phyloP scores from a whole-genome alignment of 768 basidiomycete species.

The Russula dissimulans region DNA sequence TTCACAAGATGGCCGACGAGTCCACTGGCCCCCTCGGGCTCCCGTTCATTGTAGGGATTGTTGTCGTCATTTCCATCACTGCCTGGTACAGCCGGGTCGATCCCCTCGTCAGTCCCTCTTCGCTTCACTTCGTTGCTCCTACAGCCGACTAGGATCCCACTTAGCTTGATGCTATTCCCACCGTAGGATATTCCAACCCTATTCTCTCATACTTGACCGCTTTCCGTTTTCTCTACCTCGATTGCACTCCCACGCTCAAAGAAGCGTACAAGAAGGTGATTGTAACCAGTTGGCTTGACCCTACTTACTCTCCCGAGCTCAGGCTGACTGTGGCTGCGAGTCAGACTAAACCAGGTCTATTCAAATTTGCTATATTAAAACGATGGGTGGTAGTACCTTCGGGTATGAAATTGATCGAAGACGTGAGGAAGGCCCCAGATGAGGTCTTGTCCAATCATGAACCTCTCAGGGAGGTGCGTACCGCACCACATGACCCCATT shows the following conservation, averaged over 20 bases:
- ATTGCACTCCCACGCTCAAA: neutral
- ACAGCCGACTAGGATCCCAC: too few species aligned
- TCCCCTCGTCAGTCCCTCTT: neutral
- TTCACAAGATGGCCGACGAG: neutral
- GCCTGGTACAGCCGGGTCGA: neutral
- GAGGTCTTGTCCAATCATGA: neutral
- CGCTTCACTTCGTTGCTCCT: too few species aligned
- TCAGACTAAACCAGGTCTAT: neutral
- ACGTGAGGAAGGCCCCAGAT: neutral
- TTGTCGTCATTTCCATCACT: neutral
- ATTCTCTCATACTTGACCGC: constrained; percentile 23
- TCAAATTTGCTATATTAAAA: neutral
- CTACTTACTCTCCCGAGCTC: neutral
- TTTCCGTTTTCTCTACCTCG: neutral
- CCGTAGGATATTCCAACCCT: constrained; percentile 23
- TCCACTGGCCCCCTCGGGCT: neutral
- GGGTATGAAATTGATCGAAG: neutral
- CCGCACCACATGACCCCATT: too few species aligned
- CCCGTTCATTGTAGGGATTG: neutral
- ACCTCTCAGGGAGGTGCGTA: neutral
- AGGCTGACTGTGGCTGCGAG: neutral
- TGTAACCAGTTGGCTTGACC: too few species aligned
- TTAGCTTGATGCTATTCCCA: constrained; percentile 23
- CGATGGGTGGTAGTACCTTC: neutral
- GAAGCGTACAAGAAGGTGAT: constrained; percentile 5